phyloP scores from a whole-genome alignment of 306 rosid species.

The cucumber (Cucumis sativus) region Cucumber_9930_V3 NC_026660.2:12026501-12027000 shows the following conservation, averaged over 20 bases:
- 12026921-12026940: no score
- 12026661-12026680: neutral
- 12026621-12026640: conserved; percentile 76
- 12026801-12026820: conserved; percentile 18
- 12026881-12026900: no score
- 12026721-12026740: conserved; percentile 6
- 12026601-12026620: conserved; percentile 79
- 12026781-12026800: conserved; percentile 63
- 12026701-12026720: neutral
- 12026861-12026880: no score
- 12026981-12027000: no score
- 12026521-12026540: neutral
- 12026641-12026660: conserved; percentile 53
- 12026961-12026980: no score
- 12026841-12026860: no score
- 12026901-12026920: no score
- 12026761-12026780: conserved; percentile 76
- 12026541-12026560: neutral
- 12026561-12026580: conserved; percentile 12
- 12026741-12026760: conserved; percentile 85
- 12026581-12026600: conserved; percentile 88
- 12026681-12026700: neutral
- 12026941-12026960: no score
- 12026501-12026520: neutral
- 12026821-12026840: no score